Percentiles rank a stretch among this genome's conserved stretches.
phyloP scores from a whole-genome alignment of 805 yeast species.

The Saccharomycopsis fibuligera region DNA sequence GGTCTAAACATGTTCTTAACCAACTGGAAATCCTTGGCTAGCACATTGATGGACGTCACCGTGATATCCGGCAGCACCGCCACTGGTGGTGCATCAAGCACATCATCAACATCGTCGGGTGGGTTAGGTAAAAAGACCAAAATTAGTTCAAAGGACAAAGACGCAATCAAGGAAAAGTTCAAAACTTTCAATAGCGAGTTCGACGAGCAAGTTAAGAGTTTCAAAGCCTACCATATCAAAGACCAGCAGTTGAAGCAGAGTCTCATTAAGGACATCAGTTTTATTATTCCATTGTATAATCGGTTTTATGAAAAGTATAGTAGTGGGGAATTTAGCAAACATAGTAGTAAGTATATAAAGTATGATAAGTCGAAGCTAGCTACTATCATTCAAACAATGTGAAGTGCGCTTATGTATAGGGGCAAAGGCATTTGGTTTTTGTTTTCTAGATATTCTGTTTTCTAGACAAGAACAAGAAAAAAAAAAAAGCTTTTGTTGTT shows the following conservation, averaged over 20 bases:
- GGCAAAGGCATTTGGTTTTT: too few relatives aligned
- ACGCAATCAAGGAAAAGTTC: slow-evolving; percentile 77
- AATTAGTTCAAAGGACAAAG: slow-evolving; percentile 65
- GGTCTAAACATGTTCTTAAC: slow-evolving; percentile 64
- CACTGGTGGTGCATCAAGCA: slow-evolving; percentile 37
- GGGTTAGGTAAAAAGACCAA: slow-evolving; percentile 25
- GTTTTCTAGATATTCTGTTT: too few relatives aligned
- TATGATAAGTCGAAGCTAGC: slow-evolving; percentile 36
- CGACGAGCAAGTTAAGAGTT: slow-evolving; percentile 66
- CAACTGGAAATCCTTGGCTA: slow-evolving; percentile 77
- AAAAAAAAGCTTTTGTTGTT: too few relatives aligned
- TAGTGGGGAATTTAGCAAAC: slow-evolving; percentile 64
- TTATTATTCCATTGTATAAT: slow-evolving; percentile 77
- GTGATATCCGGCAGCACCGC: slow-evolving; percentile 51
- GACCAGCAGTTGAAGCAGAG: slow-evolving; percentile 60
- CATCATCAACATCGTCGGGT: slow-evolving; percentile 14
- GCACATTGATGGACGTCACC: slow-evolving; percentile 74
- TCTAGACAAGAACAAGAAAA: too few relatives aligned
- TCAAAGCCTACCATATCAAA: slow-evolving; percentile 57
- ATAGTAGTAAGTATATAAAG: slow-evolving; percentile 42
- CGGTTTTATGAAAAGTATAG: slow-evolving; percentile 77
- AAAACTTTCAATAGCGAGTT: slow-evolving; percentile 75
- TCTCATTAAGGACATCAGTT: slow-evolving; percentile 58
- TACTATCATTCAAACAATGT: slow-evolving; percentile 14
- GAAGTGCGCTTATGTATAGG: neutral